Conservation (phyloP, 23 red algal species). For the Gracilaria caudata region DNA sequence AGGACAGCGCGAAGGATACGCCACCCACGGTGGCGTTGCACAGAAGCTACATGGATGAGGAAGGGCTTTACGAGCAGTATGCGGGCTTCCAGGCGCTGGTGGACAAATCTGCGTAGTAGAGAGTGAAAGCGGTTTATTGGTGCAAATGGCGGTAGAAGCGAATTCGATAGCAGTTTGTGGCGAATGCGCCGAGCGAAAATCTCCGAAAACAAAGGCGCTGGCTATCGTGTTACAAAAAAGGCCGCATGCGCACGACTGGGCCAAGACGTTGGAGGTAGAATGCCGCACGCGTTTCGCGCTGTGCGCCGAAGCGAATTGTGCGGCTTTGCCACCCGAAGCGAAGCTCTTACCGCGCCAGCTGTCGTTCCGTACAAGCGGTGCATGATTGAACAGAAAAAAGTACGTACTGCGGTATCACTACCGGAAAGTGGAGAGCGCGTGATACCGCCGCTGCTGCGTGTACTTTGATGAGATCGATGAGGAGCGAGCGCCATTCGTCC, state of each 20-base stretch:
- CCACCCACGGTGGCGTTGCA: slow-evolving; percentile 51
- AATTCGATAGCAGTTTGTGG: neutral
- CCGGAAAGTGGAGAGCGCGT: neutral
- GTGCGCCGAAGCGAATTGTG: neutral
- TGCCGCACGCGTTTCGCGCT: neutral
- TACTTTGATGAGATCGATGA: too few relatives aligned
- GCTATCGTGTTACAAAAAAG: neutral
- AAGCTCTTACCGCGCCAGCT: neutral
- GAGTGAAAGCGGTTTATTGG: neutral
- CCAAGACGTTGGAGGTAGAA: too few relatives aligned
- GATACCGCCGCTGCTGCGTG: neutral
- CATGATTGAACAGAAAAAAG: neutral
- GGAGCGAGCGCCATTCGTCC: neutral
- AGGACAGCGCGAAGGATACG: slow-evolving; percentile 69
- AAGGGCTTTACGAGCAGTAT: slow-evolving; percentile 55
- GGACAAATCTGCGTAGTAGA: slow-evolving; percentile 13
- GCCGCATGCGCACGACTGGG: too few relatives aligned
- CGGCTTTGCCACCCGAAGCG: neutral
- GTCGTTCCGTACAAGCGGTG: neutral
- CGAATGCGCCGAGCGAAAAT: slow-evolving; percentile 6
- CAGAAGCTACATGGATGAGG: slow-evolving; percentile 68
- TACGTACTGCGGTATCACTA: neutral
- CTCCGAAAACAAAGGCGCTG: slow-evolving; percentile 14
- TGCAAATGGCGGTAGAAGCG: neutral
- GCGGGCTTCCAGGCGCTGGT: slow-evolving; percentile 35